Evolutionary conservation across 306 rosid species (phyloP), one percentile per base, ranked within the genome.

Genomic region (Betula pendula): DNA sequence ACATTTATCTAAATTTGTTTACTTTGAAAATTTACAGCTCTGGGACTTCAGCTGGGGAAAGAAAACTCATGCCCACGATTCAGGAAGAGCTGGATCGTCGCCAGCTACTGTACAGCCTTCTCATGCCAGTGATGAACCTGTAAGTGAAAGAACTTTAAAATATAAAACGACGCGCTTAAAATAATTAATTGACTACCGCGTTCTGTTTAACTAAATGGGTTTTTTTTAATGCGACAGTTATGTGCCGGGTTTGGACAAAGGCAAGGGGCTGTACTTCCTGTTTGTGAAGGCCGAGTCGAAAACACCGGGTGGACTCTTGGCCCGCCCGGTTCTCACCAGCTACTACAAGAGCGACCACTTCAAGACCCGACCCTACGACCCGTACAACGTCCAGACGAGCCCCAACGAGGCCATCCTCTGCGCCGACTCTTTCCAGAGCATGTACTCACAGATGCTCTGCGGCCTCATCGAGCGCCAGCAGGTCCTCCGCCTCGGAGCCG

Each of bases 101-200:
- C 44, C 91, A 87, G 75, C 86, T 83, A 58, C 79, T 87, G 0
- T 87, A 87, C 85, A 87, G 86, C 75, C 87, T 87, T 9, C 89
- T 87, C 22, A 87, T 87, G 91, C 91, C 91, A 45, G 91, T 87
- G 6, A 87, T 87, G 91, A 87, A 87, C 82, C 84, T 87, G 89
- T 87, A 71, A 84, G 90, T 77, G 24, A 10, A 29, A n/a, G 1
- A 11, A 53, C 5, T 2, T 17, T 16, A 47, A 25, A 20, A 31
- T 24, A 60, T 17, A 2, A 50, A 10, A 14, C 31, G 33, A 67
- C 55, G 67, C 68, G 12, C 50, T 71, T 40, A 53, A 60, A 4
- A 35, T 25, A 2, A 49, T 49, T 20, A 16, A 69, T 33, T 33
- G 49, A n/a, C 65, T 47, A 17, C 35, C 10, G 20, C 9, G 29